Evolutionary conservation across 2,329 filamentous ascomycete genomes (phyloP).

Genomic region (Pyrenophora graminea): DNA sequence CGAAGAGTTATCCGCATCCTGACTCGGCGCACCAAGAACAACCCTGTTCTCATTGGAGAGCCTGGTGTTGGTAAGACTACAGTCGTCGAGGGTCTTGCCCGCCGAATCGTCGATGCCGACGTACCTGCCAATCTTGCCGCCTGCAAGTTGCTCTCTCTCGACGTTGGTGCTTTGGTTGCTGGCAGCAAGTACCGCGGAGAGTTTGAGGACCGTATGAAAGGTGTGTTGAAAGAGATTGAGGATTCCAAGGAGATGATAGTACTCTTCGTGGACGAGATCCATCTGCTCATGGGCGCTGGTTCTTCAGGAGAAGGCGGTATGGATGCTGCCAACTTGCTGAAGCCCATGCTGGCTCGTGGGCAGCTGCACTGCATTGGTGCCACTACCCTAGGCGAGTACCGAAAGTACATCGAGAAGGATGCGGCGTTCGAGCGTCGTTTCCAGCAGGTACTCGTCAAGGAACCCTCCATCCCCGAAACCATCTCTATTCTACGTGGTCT

Average conservation of each 20-base stretch:
- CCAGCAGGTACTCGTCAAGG: slow-evolving; percentile 97
- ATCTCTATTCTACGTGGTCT: slow-evolving; percentile 97
- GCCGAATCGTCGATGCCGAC: slow-evolving; percentile 94
- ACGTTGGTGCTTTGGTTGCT: slow-evolving; percentile 92
- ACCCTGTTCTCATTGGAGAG: slow-evolving; percentile 95
- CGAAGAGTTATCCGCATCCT: slow-evolving; percentile 88
- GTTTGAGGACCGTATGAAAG: slow-evolving; percentile 99
- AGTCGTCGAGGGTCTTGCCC: slow-evolving; percentile 92
- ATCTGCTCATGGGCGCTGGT: slow-evolving; percentile 96
- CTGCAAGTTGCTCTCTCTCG: slow-evolving; percentile 91
- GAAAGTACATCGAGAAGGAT: slow-evolving; percentile 99
- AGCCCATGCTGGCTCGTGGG: slow-evolving; percentile 96
- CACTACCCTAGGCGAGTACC: slow-evolving; percentile 91
- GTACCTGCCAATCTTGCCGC: slow-evolving; percentile 93
- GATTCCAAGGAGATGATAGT: slow-evolving; percentile 96
- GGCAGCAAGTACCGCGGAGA: slow-evolving; percentile 98
- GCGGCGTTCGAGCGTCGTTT: slow-evolving; percentile 97
- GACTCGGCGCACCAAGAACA: slow-evolving; percentile 95
- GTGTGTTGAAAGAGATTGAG: slow-evolving; percentile 94
- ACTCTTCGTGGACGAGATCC: slow-evolving; percentile 97
- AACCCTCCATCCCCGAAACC: slow-evolving; percentile 85
- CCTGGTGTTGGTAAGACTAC: slow-evolving; percentile 99
- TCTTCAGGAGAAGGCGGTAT: slow-evolving; percentile 95
- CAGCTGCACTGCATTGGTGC: slow-evolving; percentile 98
- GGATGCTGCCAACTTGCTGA: slow-evolving; percentile 96